Evolutionary conservation across 176 grass and related monocot species (phyloP).

Genomic region (Rhynchospora pubera): DNA sequence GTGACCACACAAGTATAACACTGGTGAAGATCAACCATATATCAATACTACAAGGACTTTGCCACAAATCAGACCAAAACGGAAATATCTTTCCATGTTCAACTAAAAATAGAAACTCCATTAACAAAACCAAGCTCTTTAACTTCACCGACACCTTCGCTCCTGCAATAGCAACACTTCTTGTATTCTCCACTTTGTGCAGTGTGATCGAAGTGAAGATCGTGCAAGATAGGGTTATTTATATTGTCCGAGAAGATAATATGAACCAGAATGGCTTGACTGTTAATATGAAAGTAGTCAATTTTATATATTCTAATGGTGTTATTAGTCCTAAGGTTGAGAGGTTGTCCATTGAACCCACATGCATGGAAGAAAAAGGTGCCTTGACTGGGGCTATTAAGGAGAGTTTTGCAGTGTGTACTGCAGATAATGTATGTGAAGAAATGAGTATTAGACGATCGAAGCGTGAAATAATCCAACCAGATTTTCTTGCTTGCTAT

Average conservation of each 20-base stretch:
- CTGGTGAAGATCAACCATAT: slow-evolving; percentile 44
- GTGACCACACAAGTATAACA: slow-evolving; percentile 18
- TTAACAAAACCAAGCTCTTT: slow-evolving; percentile 39
- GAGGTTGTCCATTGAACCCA: slow-evolving; percentile 31
- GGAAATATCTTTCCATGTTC: slow-evolving; percentile 39
- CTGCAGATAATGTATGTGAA: slow-evolving; percentile 49
- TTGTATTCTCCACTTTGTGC: slow-evolving; percentile 59
- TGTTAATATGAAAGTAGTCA: slow-evolving; percentile 44
- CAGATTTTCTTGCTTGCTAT: slow-evolving; percentile 56
- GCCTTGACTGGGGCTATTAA: neutral
- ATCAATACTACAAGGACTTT: slow-evolving; percentile 53
- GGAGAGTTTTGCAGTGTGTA: slow-evolving; percentile 24
- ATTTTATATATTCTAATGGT: slow-evolving; percentile 27
- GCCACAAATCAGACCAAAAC: slow-evolving; percentile 23
- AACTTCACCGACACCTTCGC: slow-evolving; percentile 46
- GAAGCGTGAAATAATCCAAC: slow-evolving; percentile 53
- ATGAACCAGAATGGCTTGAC: slow-evolving; percentile 12
- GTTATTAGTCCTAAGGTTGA: slow-evolving; percentile 34
- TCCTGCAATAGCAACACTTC: slow-evolving; percentile 45
- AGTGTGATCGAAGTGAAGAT: slow-evolving; percentile 67
- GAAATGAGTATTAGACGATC: slow-evolving; percentile 65
- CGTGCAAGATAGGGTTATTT: slow-evolving; percentile 51
- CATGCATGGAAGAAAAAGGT: slow-evolving; percentile 12
- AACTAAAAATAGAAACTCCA: slow-evolving; percentile 39
- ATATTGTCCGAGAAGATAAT: slow-evolving; percentile 35